Percentiles rank a stretch among this genome's conserved stretches.
phyloP scores from a whole-genome alignment of 441 rosid species.

The Daphne laureola region DNA sequence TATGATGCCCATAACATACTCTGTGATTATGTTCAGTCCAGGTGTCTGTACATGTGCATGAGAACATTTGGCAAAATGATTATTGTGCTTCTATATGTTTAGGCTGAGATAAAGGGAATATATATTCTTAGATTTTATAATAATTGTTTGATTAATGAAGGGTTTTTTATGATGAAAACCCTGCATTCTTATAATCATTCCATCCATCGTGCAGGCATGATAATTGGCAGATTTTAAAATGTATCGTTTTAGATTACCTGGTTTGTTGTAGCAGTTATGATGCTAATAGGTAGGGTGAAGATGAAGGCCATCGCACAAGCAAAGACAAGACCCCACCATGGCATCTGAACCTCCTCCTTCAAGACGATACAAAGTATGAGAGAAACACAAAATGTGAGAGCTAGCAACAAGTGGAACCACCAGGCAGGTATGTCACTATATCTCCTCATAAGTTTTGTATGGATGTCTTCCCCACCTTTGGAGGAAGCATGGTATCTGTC shows the following conservation, averaged over 20 bases:
- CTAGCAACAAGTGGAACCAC: slow-evolving; percentile 70
- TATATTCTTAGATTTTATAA: neutral
- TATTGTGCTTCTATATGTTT: too few species aligned
- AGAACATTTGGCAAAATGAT: neutral
- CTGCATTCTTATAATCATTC: too few species aligned
- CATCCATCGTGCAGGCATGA: too few species aligned
- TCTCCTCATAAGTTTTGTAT: slow-evolving; percentile 67
- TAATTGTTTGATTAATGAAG: slow-evolving; percentile 1
- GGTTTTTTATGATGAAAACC: too few species aligned
- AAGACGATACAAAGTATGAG: slow-evolving; percentile 51
- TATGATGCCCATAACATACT: slow-evolving; percentile 76
- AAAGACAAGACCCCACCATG: slow-evolving; percentile 86
- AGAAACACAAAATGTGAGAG: slow-evolving; percentile 35
- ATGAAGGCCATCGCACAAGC: slow-evolving; percentile 65
- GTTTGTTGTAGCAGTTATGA: slow-evolving; percentile 84
- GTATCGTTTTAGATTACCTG: slow-evolving; percentile 36
- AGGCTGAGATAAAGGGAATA: too few species aligned
- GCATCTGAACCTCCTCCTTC: slow-evolving; percentile 73
- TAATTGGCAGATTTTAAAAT: too few species aligned
- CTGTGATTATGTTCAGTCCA: slow-evolving; percentile 76
- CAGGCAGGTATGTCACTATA: slow-evolving; percentile 85
- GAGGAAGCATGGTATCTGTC: slow-evolving; percentile 53
- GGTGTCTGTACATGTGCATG: slow-evolving; percentile 41
- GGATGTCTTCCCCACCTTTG: slow-evolving; percentile 67
- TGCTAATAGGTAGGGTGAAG: slow-evolving; percentile 82